Conservation (phyloP, 768 basidiomycete species). For the Cyclocybe aegerita region DNA sequence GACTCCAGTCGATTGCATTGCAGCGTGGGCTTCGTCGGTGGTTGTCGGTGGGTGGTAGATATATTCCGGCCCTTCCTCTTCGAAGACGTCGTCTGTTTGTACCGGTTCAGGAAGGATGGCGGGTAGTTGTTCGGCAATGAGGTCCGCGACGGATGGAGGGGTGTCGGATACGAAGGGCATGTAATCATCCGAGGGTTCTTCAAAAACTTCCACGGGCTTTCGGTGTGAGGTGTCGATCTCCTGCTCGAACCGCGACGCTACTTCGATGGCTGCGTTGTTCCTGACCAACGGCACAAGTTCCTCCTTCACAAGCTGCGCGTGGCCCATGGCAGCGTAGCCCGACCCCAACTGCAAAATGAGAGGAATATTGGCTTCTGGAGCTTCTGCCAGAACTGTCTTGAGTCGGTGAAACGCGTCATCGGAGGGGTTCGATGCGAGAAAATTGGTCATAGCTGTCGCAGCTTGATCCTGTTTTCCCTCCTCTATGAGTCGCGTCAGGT, state of each 20-base stretch:
- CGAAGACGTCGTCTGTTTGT: slow-evolving; percentile 29
- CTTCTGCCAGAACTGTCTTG: slow-evolving; percentile 11
- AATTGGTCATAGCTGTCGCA: slow-evolving; percentile 11
- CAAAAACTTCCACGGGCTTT: slow-evolving; percentile 22
- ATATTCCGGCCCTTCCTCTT: slow-evolving; percentile 30
- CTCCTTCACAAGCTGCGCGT: slow-evolving; percentile 20
- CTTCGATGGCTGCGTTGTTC: slow-evolving; percentile 5
- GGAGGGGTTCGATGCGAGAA: slow-evolving; percentile 6
- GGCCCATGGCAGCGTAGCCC: slow-evolving; percentile 48
- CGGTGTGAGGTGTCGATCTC: slow-evolving; percentile 1
- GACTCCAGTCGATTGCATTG: slow-evolving; percentile 9
- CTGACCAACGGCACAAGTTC: slow-evolving; percentile 25
- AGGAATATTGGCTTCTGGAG: slow-evolving; percentile 32
- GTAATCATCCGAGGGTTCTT: slow-evolving; percentile 32
- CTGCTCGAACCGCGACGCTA: slow-evolving; percentile 14
- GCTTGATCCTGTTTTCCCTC: slow-evolving; percentile 29
- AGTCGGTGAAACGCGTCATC: slow-evolving; percentile 14
- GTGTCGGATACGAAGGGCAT: slow-evolving; percentile 10
- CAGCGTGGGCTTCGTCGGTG: slow-evolving; percentile 10
- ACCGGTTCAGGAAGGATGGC: slow-evolving; percentile 24
- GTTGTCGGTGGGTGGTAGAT: slow-evolving; percentile 4
- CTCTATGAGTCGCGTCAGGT: slow-evolving; percentile 26
- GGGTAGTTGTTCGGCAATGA: slow-evolving; percentile 29
- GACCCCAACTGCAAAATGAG: slow-evolving; percentile 43
- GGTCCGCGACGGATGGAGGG: slow-evolving; percentile 19